Evolutionary conservation across 2,329 filamentous ascomycete species (phyloP).

Genomic region (Penicillium sp.): DNA sequence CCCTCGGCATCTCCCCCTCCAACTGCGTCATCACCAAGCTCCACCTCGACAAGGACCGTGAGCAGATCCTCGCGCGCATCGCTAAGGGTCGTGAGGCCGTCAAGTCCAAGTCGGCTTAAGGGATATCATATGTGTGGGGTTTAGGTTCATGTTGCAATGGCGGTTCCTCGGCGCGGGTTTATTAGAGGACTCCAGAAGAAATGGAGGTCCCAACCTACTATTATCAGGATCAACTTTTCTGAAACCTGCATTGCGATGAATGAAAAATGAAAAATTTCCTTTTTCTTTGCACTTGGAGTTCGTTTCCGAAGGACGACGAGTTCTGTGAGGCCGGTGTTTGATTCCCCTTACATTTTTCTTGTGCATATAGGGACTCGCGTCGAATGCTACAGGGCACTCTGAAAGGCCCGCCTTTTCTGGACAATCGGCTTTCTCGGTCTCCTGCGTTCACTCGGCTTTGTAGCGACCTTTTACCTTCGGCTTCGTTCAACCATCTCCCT

Average conservation of each 20-base stretch:
- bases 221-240: conserved; percentile 24
- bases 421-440: neutral
- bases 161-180: conserved; percentile 32
- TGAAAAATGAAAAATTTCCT: conserved; percentile 63
- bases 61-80: conserved; percentile 46
- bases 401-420: neutral
- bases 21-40: conserved; percentile 99
- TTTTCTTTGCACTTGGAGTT: conserved; percentile 55
- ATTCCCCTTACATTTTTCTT: neutral
- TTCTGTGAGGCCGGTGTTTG: conserved; percentile 4
- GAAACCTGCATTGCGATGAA: conserved; percentile 32
- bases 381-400: neutral
- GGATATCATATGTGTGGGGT: conserved; percentile 54
- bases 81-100: conserved; percentile 45
- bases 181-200: conserved; percentile 23
- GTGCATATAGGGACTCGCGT: neutral
- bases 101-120: conserved; percentile 60
- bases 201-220: conserved; percentile 21
- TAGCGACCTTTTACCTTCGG: neutral
- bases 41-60: conserved; percentile 66
- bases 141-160: conserved; percentile 62
- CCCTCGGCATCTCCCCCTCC: conserved; percentile 88
- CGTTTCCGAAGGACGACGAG: conserved; percentile 1
- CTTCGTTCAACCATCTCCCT: neutral
- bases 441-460: neutral